phyloP scores from a whole-genome alignment of 768 basidiomycete genomes.

The Cystofilobasidium macerans region DNA sequence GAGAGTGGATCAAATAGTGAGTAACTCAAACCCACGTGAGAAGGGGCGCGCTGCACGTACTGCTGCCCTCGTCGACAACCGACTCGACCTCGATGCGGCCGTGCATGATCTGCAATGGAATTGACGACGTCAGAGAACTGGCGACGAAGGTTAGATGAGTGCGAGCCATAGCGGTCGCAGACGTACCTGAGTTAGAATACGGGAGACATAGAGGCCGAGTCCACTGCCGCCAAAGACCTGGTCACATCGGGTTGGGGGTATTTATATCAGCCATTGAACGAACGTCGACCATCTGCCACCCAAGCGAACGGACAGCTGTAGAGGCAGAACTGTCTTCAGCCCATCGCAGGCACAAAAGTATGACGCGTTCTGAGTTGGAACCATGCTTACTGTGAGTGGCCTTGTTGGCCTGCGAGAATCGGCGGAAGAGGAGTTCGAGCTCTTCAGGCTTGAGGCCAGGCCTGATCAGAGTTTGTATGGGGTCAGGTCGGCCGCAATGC shows the following conservation, averaged over 20 bases:
- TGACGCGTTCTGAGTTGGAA: too few relatives aligned
- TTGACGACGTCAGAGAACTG: not conserved
- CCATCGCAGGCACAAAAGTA: too few relatives aligned
- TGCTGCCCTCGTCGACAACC: conserved; percentile 11
- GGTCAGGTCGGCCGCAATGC: not conserved
- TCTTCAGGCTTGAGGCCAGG: conserved; percentile 35
- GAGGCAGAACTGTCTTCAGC: not conserved
- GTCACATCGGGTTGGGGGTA: too few relatives aligned
- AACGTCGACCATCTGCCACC: too few relatives aligned
- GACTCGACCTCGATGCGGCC: conserved; percentile 37
- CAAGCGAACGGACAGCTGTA: too few relatives aligned
- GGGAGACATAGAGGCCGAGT: conserved; percentile 30
- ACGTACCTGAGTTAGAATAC: conserved; percentile 28
- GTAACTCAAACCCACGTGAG: too few relatives aligned
- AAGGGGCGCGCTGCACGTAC: not conserved
- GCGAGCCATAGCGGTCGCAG: too few relatives aligned
- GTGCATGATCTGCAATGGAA: conserved; percentile 29
- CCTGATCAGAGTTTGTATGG: conserved; percentile 29
- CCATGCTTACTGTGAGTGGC: not conserved
- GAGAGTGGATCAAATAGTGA: not conserved
- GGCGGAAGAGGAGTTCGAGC: conserved; percentile 33
- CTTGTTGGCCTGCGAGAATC: conserved; percentile 29
- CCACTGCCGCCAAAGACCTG: conserved; percentile 37
- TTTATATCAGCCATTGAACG: too few relatives aligned
- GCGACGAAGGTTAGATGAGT: too few relatives aligned